These are phyloP conservation scores for Simmondsia chinensis DNA, from an alignment of 148 eudicot genomes.

Conservation along the genomic window DNA sequence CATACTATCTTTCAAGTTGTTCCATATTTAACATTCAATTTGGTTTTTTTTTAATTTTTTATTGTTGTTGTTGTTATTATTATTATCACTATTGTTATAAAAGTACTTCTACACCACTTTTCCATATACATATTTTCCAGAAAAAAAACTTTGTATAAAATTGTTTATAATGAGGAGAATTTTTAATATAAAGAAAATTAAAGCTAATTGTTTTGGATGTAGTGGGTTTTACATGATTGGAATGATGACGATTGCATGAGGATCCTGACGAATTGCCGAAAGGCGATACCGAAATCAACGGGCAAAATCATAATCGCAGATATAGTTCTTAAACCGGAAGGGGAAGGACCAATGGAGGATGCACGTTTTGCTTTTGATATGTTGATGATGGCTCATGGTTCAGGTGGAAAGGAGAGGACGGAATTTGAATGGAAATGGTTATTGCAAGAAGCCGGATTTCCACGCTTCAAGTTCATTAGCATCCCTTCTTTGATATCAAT, in stretches of 20 bases:
- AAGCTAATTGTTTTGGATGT: background rate
- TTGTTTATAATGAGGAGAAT: background rate
- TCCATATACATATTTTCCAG: too few species aligned
- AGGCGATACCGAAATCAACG: constrained; percentile 15
- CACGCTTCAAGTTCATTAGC: constrained; percentile 14
- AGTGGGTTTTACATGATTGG: constrained; percentile 44
- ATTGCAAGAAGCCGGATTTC: constrained; percentile 19
- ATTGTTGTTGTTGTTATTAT: too few species aligned
- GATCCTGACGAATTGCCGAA: constrained; percentile 22
- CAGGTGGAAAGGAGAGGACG: constrained; percentile 31
- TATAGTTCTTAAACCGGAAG: constrained; percentile 14
- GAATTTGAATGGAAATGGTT: constrained; percentile 18
- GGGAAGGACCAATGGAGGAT: constrained; percentile 14
- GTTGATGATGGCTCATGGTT: constrained; percentile 15
- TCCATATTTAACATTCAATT: too few species aligned
- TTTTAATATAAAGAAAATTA: background rate
- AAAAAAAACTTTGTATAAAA: background rate
- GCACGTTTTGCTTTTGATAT: constrained; percentile 10
- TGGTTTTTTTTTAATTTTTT: too few species aligned
- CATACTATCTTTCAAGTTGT: too few species aligned
- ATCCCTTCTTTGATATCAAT: constrained; percentile 16
- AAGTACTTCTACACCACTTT: too few species aligned
- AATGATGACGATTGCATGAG: constrained; percentile 23
- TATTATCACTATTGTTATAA: too few species aligned
- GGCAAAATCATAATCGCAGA: constrained; percentile 26